These are phyloP conservation scores for Diaporthe sp. DNA, from an alignment of 2,329 filamentous ascomycete genomes.

Conservation along the genomic window DNA sequence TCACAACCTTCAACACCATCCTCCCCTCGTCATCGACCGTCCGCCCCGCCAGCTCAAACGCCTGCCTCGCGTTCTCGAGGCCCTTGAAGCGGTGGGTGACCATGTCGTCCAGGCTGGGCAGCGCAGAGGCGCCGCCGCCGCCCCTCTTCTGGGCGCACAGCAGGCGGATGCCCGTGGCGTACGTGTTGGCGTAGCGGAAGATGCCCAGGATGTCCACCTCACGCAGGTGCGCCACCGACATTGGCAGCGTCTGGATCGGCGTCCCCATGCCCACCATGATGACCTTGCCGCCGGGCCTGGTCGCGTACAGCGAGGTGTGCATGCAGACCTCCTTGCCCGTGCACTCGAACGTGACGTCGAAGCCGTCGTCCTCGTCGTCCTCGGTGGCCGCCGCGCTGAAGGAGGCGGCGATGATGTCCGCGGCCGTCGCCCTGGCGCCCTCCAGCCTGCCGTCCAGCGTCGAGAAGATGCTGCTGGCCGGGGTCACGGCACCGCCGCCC, in stretches of 20 bases:
- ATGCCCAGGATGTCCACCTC: slow-evolving; percentile 85
- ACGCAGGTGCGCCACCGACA: slow-evolving; percentile 78
- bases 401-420: slow-evolving; percentile 61
- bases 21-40: slow-evolving; percentile 77
- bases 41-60: slow-evolving; percentile 78
- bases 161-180: slow-evolving; percentile 76
- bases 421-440: slow-evolving; percentile 61
- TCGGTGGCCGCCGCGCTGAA: slow-evolving; percentile 43
- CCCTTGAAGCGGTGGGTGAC: slow-evolving; percentile 81
- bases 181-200: slow-evolving; percentile 83
- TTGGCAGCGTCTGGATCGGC: slow-evolving; percentile 79
- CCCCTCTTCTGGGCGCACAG: slow-evolving; percentile 60
- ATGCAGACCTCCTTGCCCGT: slow-evolving; percentile 82
- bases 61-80: slow-evolving; percentile 70
- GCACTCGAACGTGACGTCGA: slow-evolving; percentile 81
- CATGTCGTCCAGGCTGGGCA: slow-evolving; percentile 76
- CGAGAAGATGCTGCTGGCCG: slow-evolving; percentile 60
- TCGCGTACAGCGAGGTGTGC: slow-evolving; percentile 80
- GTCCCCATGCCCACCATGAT: slow-evolving; percentile 86
- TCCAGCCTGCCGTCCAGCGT: slow-evolving; percentile 62
- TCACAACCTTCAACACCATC: slow-evolving; percentile 79
- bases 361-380: slow-evolving; percentile 62
- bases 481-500: slow-evolving; percentile 55
- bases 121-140: slow-evolving; percentile 53
- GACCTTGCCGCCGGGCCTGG: slow-evolving; percentile 77